These are phyloP conservation scores for Oidium heveae DNA, from an alignment of 2,329 filamentous ascomycete genomes.

Conservation along the genomic window DNA sequence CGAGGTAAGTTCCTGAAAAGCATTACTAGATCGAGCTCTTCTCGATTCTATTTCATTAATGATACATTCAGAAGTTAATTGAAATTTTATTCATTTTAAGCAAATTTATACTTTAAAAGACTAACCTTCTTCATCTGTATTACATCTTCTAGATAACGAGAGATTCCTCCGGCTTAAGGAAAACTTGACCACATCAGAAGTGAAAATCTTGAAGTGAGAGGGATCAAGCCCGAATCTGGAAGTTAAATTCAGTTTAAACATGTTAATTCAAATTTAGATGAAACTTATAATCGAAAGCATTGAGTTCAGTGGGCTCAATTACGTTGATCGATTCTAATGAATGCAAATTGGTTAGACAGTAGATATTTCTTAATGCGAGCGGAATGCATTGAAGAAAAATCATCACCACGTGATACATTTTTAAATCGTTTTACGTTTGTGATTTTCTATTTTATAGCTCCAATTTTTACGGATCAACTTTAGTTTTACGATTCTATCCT, in stretches of 20 bases:
- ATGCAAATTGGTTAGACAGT: too few relatives aligned
- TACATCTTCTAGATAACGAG: slow-evolving; percentile 9
- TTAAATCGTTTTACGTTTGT: too few relatives aligned
- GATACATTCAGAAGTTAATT: not conserved
- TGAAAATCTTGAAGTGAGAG: not conserved
- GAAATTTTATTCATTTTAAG: not conserved
- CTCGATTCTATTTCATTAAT: not conserved
- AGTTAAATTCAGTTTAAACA: not conserved
- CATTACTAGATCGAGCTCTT: slow-evolving; percentile 5
- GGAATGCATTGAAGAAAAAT: too few relatives aligned
- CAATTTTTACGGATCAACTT: too few relatives aligned
- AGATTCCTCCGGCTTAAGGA: slow-evolving; percentile 13
- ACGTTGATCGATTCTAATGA: too few relatives aligned
- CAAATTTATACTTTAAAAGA: not conserved
- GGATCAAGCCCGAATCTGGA: not conserved
- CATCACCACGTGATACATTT: too few relatives aligned
- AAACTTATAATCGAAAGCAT: too few relatives aligned
- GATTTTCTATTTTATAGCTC: too few relatives aligned
- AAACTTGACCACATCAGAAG: slow-evolving; percentile 12
- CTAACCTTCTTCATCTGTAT: slow-evolving; percentile 5
- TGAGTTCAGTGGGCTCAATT: too few relatives aligned
- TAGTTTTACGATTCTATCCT: too few relatives aligned
- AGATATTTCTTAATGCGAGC: too few relatives aligned
- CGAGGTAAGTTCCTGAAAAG: slow-evolving; percentile 10
- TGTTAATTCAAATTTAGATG: not conserved